phyloP scores from a whole-genome alignment of 768 basidiomycete species.

The Boletus edulis region DNA sequence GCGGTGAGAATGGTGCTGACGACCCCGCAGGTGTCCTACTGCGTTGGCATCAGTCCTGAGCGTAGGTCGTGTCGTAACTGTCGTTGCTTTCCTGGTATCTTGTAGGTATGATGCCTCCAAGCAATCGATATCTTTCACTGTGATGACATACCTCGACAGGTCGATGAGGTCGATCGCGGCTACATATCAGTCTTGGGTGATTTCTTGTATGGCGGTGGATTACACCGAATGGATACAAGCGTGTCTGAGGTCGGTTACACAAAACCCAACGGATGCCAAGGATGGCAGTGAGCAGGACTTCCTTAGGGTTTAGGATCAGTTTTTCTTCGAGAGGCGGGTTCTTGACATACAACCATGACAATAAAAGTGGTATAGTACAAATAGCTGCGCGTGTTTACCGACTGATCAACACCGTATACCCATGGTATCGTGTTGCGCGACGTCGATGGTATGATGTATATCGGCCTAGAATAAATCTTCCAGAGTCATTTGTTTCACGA shows the following conservation, averaged over 20 bases:
- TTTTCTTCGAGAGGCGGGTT: slow-evolving; percentile 2
- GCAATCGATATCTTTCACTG: no score
- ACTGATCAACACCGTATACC: slow-evolving; percentile 6
- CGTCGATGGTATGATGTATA: slow-evolving; percentile 20
- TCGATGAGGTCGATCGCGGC: no score
- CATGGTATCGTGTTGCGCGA: slow-evolving; percentile 20
- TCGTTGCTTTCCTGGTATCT: no score
- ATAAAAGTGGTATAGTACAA: slow-evolving; percentile 22
- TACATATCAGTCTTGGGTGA: no score
- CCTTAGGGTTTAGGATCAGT: slow-evolving; percentile 3
- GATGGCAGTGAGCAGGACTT: neutral
- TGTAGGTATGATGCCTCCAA: no score
- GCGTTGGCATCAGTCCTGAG: no score
- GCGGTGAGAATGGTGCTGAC: no score
- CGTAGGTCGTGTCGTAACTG: no score
- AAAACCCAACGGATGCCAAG: neutral
- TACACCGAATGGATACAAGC: no score
- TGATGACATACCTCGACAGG: no score
- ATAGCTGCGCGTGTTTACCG: slow-evolving; percentile 11
- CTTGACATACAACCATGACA: slow-evolving; percentile 21
- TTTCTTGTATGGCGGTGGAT: no score
- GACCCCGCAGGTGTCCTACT: no score
- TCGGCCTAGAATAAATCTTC: slow-evolving; percentile 77
- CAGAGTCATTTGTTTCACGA: slow-evolving; percentile 98
- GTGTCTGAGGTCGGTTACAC: neutral